Percentiles rank a stretch among this genome's conserved stretches.
Evolutionary conservation across 805 yeast species (phyloP).

Genomic region (Saccharomycopsis amapae): DNA sequence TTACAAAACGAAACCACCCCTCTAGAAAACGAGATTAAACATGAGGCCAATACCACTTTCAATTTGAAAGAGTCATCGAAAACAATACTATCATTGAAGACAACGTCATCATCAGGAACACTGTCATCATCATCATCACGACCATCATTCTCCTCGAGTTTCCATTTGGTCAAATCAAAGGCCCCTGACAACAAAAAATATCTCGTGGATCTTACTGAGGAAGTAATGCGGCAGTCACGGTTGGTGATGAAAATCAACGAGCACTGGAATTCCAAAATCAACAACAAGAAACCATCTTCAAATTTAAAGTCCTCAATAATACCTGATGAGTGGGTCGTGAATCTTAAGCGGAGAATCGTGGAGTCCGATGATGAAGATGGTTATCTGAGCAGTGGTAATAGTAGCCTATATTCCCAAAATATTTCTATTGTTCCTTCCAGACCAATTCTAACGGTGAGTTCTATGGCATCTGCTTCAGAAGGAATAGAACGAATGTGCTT

Average conservation of each 20-base stretch:
- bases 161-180: not conserved
- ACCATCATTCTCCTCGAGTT: slow-evolving; percentile 14
- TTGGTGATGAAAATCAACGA: slow-evolving; percentile 32
- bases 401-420: not conserved
- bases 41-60: slow-evolving; percentile 30
- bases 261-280: slow-evolving; percentile 30
- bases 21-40: slow-evolving; percentile 30
- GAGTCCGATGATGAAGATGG: not conserved
- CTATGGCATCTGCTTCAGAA: not conserved
- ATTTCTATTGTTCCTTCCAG: not conserved
- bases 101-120: too few species aligned
- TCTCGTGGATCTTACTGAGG: slow-evolving; percentile 16
- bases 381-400: not conserved
- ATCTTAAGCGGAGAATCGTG: not conserved
- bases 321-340: not conserved
- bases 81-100: slow-evolving; percentile 14
- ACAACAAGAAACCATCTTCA: not conserved
- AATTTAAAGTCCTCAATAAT: not conserved
- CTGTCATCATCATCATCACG: too few species aligned
- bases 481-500: not conserved
- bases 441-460: not conserved
- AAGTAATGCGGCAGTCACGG: slow-evolving; percentile 28
- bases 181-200: not conserved
- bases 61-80: slow-evolving; percentile 17
- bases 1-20: slow-evolving; percentile 31